Percentiles rank a stretch among this genome's conserved stretches.
These are phyloP conservation scores for Taphrina communis DNA, from an alignment of 1,139 yeast genomes.

Conservation along the genomic window DNA sequence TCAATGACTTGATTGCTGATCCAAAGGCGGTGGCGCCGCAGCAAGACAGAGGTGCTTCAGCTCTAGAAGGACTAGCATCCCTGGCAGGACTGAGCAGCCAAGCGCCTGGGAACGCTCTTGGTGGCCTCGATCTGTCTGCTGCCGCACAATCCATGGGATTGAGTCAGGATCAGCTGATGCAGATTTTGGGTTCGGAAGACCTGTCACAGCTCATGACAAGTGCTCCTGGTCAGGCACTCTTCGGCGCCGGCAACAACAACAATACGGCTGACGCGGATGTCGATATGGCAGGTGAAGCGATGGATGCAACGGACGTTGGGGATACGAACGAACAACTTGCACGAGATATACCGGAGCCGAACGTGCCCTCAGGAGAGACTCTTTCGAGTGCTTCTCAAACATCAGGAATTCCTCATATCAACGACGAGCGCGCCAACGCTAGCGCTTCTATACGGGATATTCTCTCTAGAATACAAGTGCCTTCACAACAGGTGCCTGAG, in stretches of 20 bases:
- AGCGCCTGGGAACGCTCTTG: conserved; percentile 2
- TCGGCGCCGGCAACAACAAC: conserved; percentile 1
- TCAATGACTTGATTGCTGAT: conserved; percentile 43
- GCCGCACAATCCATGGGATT: conserved; percentile 25
- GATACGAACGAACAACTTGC: conserved; percentile 16
- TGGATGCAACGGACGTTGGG: not conserved
- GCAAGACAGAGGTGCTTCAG: conserved; percentile 45
- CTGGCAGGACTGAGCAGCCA: conserved; percentile 5
- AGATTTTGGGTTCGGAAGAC: conserved; percentile 15
- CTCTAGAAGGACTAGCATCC: conserved; percentile 2
- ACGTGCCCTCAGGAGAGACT: conserved; percentile 20
- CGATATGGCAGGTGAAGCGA: conserved; percentile 9
- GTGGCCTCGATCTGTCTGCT: conserved; percentile 10
- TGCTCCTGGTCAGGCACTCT: conserved; percentile 15
- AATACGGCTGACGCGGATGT: conserved; percentile 5
- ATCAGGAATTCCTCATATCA: conserved; percentile 20
- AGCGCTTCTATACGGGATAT: conserved; percentile 5
- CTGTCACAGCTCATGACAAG: conserved; percentile 18
- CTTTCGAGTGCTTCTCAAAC: conserved; percentile 16
- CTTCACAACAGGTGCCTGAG: not conserved
- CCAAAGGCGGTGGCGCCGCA: conserved; percentile 31
- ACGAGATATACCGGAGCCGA: conserved; percentile 1
- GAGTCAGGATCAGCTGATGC: conserved; percentile 24
- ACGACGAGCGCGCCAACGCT: not conserved
- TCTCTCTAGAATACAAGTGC: conserved; percentile 20